Evolutionary conservation across 1,284 basidiomycete species (phyloP), one percentile per base, ranked within the genome.

Genomic region (Coriolopsis trogii): DNA sequence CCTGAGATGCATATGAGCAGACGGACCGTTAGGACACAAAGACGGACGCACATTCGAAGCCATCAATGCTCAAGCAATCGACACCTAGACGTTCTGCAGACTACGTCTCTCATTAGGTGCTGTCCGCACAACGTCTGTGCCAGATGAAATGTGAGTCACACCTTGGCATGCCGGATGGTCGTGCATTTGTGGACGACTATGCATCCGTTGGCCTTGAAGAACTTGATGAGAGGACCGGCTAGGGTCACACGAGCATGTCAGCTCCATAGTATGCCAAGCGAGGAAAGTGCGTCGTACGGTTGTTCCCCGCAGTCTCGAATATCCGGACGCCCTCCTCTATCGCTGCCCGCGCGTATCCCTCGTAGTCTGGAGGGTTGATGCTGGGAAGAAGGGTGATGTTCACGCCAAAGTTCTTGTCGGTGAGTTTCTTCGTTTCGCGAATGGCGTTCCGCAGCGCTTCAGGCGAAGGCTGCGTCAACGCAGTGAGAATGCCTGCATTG

Each of bases 231-330:
- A 9, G 85, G 82, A 21, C 85, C 89, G 36, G 92, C 89, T 91
- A 45, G n/a, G n/a, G 15, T 33, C 37, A 23, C 6, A 21, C 9
- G 39, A 24, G 15, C 7, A 15, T 15, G 43, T 26, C 30, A 31
- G 30, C 15, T 28, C n/a, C 31, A 46, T 23, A 31, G 30, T 12
- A 18, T 36, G 16, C 13, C 29, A 12, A 43, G 3, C 12, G 15
- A 33, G 18, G 36, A 20, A 15, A 42, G 7, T 29, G 38, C 28
- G 33, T 69, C 82, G 58, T 62, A 92, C 90, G 90, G 67, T 88
- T 93, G 68, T 90, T 94, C 9, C 95, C 95, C 1, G 95, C 95
- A 0, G 95, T 98, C 75, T 98, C 95, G 66, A 95, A 94, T 44
- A 97, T 87, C 62, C 73, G 77, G 10, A 96, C 80, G n/a, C 91